Conservation (phyloP, 2,329 filamentous ascomycete species). For the Hymenotorrendiella dingleyae region DNA sequence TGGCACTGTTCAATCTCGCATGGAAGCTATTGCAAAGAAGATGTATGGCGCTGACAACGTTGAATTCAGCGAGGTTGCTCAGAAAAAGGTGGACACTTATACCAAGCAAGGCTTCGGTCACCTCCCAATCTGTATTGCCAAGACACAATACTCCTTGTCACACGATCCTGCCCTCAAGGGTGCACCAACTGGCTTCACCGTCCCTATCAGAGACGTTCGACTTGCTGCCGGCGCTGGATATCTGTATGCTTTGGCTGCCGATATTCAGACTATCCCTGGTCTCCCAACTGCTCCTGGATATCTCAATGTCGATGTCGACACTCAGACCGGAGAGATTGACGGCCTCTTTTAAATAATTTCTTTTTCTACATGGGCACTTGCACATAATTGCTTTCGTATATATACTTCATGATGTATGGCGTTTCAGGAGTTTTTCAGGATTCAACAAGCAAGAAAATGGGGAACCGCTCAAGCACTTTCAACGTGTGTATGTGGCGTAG, state of each 20-base stretch:
- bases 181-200: constrained; percentile 86
- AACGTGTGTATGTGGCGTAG: constrained; percentile 3
- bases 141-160: constrained; percentile 95
- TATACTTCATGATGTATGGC: constrained; percentile 1
- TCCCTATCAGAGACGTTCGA: constrained; percentile 89
- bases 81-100: constrained; percentile 95
- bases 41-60: constrained; percentile 93
- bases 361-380: too few species aligned
- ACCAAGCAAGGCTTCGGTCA: constrained; percentile 87
- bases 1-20: constrained; percentile 77
- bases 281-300: constrained; percentile 93
- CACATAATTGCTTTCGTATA: too few species aligned
- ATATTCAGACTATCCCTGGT: constrained; percentile 97
- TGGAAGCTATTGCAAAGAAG: constrained; percentile 80
- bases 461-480: constrained; percentile 1
- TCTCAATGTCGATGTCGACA: constrained; percentile 82
- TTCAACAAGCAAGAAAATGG: background rate
- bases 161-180: constrained; percentile 94
- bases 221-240: constrained; percentile 94
- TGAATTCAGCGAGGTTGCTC: constrained; percentile 88
- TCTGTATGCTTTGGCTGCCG: constrained; percentile 86
- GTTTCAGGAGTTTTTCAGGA: constrained; percentile 18
- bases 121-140: constrained; percentile 92
- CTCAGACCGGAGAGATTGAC: constrained; percentile 78
- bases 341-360: constrained; percentile 88